These are phyloP conservation scores for Backusella sp. DNA, from an alignment of 192 early-diverging fungal species.

Conservation along the genomic window DNA sequence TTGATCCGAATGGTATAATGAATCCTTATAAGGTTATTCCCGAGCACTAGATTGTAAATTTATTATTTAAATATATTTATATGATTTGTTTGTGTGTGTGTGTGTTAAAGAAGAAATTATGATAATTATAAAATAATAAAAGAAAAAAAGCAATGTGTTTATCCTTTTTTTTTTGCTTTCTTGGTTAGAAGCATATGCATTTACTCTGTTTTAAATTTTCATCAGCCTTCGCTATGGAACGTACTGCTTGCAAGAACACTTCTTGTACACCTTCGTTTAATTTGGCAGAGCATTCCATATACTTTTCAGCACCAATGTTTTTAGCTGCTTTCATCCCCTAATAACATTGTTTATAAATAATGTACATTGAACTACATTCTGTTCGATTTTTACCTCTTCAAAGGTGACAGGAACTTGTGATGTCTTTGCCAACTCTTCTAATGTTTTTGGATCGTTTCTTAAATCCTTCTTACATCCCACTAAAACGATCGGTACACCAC, in stretches of 20 bases:
- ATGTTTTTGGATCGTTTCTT: slow-evolving; percentile 69
- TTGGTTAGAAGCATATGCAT: background rate
- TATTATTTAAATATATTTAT: slow-evolving; percentile 1
- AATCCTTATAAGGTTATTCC: slow-evolving; percentile 81
- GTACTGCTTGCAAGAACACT: slow-evolving; percentile 79
- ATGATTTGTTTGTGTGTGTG: background rate
- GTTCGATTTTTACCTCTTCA: slow-evolving; percentile 47
- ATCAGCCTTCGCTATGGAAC: background rate
- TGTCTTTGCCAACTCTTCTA: slow-evolving; percentile 69
- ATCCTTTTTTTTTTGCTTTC: background rate
- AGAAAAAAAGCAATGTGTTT: background rate
- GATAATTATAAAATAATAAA: background rate
- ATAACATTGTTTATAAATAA: background rate
- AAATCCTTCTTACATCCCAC: slow-evolving; percentile 88
- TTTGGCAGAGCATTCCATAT: slow-evolving; percentile 82
- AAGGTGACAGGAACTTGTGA: slow-evolving; percentile 68
- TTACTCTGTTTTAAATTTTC: background rate
- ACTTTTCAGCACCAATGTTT: slow-evolving; percentile 72
- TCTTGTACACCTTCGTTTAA: slow-evolving; percentile 73
- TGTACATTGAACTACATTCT: background rate
- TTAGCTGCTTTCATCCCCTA: slow-evolving; percentile 65
- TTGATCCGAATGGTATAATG: slow-evolving; percentile 94
- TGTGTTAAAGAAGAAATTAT: background rate
- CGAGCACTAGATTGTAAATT: slow-evolving; percentile 2
- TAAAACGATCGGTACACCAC: slow-evolving; percentile 76